Evolutionary conservation across 208 protist species (phyloP).

Genomic region (Trypanosoma scelopori): DNA sequence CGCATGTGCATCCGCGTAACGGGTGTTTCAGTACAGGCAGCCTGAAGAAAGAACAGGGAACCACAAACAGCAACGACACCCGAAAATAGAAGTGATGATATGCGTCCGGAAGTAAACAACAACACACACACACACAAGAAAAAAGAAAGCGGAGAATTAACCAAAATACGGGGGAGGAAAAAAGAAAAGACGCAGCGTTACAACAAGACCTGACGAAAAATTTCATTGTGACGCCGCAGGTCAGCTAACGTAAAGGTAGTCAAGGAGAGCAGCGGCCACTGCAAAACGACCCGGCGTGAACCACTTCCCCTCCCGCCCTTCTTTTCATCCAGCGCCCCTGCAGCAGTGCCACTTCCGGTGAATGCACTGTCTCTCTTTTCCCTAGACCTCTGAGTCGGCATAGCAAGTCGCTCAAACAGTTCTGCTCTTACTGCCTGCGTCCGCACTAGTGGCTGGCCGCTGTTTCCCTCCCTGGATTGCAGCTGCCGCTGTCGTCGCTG

Average conservation of each 20-base stretch:
- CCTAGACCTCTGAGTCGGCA: slow-evolving; percentile 31
- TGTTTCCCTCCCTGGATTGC: background rate
- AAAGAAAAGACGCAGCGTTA: slow-evolving; percentile 1
- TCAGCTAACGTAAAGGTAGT: slow-evolving; percentile 49
- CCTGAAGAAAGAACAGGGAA: too few relatives aligned
- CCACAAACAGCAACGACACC: too few relatives aligned
- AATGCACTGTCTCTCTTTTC: slow-evolving; percentile 42
- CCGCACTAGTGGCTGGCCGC: background rate
- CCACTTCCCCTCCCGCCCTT: slow-evolving; percentile 20
- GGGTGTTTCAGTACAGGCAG: too few relatives aligned
- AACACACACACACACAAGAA: too few relatives aligned
- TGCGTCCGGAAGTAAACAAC: too few relatives aligned
- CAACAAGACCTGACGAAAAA: background rate
- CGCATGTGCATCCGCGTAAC: too few relatives aligned
- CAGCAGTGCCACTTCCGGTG: slow-evolving; percentile 30
- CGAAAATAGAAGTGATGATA: too few relatives aligned
- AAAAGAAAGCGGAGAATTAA: background rate
- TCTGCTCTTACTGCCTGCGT: slow-evolving; percentile 28
- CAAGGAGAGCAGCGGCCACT: slow-evolving; percentile 40
- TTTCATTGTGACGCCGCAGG: slow-evolving; percentile 48
- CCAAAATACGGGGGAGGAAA: slow-evolving; percentile 1
- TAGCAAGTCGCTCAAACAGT: slow-evolving; percentile 59
- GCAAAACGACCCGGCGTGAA: background rate
- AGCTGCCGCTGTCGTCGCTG: background rate
- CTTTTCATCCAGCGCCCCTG: slow-evolving; percentile 13